Percentiles rank a stretch among this genome's conserved stretches.
Evolutionary conservation across 768 basidiomycete genomes (phyloP).

Genomic region (Cubamyces sp.): DNA sequence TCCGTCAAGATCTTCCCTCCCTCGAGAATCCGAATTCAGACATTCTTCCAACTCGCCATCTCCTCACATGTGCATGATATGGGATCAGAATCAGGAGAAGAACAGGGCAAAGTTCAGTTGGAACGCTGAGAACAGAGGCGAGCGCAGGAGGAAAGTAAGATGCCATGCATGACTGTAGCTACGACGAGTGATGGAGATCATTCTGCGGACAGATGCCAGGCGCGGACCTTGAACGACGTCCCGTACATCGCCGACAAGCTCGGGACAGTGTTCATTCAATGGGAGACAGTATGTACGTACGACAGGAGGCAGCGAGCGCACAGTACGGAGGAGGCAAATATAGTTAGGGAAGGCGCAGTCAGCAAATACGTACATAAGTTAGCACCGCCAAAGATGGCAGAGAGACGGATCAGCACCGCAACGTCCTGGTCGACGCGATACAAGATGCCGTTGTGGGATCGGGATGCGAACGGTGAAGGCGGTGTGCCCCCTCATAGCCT

Average conservation of each 20-base stretch:
- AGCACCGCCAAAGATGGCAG: no score
- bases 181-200: conserved; percentile 22
- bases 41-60: neutral
- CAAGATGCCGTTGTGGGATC: no score
- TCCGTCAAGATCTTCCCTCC: neutral
- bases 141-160: neutral
- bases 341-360: no score
- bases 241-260: conserved; percentile 4
- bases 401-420: no score
- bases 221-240: conserved; percentile 2
- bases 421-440: no score
- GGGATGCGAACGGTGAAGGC: neutral
- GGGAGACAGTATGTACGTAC: neutral
- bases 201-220: conserved; percentile 16
- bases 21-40: neutral
- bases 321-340: neutral
- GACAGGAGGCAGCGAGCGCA: neutral
- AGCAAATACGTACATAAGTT: conserved; percentile 4
- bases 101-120: conserved; percentile 2
- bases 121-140: conserved; percentile 10
- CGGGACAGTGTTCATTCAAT: neutral
- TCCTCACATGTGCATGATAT: conserved; percentile 6
- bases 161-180: conserved; percentile 13
- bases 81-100: conserved; percentile 20
- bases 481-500: neutral